These are phyloP conservation scores for Podospora comata DNA, from an alignment of 495 filamentous ascomycete species.

Conservation along the genomic window DNA sequence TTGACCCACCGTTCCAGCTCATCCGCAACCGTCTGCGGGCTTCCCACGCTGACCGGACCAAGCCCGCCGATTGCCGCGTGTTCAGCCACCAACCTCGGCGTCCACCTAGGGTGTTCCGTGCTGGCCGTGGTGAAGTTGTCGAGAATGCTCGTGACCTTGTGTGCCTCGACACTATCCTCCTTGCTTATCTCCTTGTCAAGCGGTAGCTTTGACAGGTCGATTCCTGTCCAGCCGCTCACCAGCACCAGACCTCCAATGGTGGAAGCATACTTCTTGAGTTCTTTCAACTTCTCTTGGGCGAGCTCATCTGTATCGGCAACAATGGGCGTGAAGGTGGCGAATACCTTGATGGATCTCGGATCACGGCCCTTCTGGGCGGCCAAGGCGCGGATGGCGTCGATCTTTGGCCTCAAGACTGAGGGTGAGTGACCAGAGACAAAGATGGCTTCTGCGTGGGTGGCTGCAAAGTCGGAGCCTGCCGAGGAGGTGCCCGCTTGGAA, in stretches of 20 bases:
- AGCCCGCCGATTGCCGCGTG: conserved; percentile 55
- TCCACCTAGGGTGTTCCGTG: conserved; percentile 52
- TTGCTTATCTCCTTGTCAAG: conserved; percentile 55
- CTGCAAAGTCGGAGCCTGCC: conserved; percentile 57
- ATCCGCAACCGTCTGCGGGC: conserved; percentile 56
- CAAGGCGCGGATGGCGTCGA: conserved; percentile 53
- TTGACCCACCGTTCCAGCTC: conserved; percentile 58
- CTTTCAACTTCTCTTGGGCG: conserved; percentile 51
- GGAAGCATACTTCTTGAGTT: conserved; percentile 50
- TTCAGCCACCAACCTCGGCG: conserved; percentile 53
- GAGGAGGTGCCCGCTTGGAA: conserved; percentile 62
- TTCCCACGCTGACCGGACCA: conserved; percentile 55
- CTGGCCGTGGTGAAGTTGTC: conserved; percentile 51
- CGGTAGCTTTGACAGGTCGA: conserved; percentile 57
- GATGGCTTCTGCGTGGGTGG: conserved; percentile 61
- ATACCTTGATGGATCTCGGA: conserved; percentile 57
- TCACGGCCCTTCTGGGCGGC: conserved; percentile 53
- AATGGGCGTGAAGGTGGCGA: conserved; percentile 57
- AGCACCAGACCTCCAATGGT: conserved; percentile 56
- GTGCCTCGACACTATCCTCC: conserved; percentile 50
- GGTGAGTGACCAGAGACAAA: conserved; percentile 59
- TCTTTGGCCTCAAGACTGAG: conserved; percentile 48
- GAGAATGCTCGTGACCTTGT: conserved; percentile 51
- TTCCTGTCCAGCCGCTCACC: conserved; percentile 61
- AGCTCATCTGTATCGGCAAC: conserved; percentile 57